A percentile compares a stretch with the other conserved stretches of the same genome.
Conservation (phyloP, 495 filamentous ascomycete species). For the Aspergillus incahuasiensis region DNA sequence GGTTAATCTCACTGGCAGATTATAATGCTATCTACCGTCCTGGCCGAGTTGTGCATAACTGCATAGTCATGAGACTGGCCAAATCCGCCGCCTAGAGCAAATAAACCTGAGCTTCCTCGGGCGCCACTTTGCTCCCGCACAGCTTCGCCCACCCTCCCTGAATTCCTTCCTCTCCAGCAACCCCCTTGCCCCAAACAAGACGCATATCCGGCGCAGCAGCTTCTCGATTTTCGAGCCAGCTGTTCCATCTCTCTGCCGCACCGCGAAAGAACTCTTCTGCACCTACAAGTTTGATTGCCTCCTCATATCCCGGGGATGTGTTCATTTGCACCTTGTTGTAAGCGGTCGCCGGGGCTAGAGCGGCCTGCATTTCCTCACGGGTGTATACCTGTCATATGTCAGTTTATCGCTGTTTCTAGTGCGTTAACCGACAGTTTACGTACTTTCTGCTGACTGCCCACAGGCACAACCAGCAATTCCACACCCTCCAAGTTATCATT, state of each 20-base stretch:
- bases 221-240: slow-evolving; percentile 28
- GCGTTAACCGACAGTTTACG: too few species aligned
- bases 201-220: slow-evolving; percentile 27
- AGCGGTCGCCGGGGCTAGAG: background rate
- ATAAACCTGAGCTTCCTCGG: slow-evolving; percentile 31
- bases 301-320: slow-evolving; percentile 38
- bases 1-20: too few species aligned
- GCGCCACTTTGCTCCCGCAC: slow-evolving; percentile 31
- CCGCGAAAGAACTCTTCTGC: slow-evolving; percentile 28
- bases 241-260: slow-evolving; percentile 26
- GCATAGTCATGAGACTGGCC: too few species aligned
- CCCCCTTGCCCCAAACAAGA: slow-evolving; percentile 41
- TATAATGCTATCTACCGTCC: too few species aligned
- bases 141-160: slow-evolving; percentile 42
- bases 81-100: background rate
- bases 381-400: slow-evolving; percentile 20
- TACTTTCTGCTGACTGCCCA: slow-evolving; percentile 43
- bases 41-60: too few species aligned
- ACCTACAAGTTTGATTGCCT: slow-evolving; percentile 28
- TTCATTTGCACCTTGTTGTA: slow-evolving; percentile 34
- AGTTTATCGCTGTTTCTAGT: background rate
- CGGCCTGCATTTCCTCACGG: slow-evolving; percentile 18
- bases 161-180: slow-evolving; percentile 32
- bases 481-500: slow-evolving; percentile 3
- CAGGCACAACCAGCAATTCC: slow-evolving; percentile 29